Conservation (phyloP, 306 rosid genomes). For the Erythrophleum fordii region DNA sequence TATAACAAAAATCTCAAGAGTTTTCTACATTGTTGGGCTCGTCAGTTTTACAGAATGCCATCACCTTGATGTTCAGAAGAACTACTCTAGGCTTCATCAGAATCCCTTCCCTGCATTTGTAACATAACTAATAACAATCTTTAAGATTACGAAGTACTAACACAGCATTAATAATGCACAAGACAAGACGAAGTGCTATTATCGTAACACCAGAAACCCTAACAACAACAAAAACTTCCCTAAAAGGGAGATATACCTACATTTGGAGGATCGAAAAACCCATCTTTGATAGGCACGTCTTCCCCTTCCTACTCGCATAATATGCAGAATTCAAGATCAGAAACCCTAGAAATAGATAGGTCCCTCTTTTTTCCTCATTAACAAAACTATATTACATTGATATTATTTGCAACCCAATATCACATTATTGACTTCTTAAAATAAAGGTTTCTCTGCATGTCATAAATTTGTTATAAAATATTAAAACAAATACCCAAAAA, state of each 20-base stretch:
- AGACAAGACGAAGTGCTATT: slow-evolving; percentile 28
- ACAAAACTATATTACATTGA: no score
- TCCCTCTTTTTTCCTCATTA: no score
- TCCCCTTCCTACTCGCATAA: slow-evolving; percentile 71
- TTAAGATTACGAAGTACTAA: slow-evolving; percentile 39
- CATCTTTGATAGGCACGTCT: slow-evolving; percentile 76
- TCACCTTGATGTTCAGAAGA: neutral
- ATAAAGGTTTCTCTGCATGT: neutral
- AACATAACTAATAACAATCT: slow-evolving; percentile 30
- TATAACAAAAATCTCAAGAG: neutral
- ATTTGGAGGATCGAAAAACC: slow-evolving; percentile 61
- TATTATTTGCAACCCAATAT: no score
- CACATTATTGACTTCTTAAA: neutral
- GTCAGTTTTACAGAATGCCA: slow-evolving; percentile 30
- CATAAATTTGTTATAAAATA: no score
- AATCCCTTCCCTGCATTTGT: slow-evolving; percentile 12
- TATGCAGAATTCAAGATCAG: slow-evolving; percentile 19
- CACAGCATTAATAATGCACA: slow-evolving; percentile 43
- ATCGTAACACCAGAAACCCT: slow-evolving; percentile 30
- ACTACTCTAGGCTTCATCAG: slow-evolving; percentile 27
- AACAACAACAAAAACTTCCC: neutral
- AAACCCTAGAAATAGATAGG: slow-evolving; percentile 37
- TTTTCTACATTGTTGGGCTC: slow-evolving; percentile 31
- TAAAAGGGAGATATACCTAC: slow-evolving; percentile 83
- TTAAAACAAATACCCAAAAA: no score